phyloP scores from a whole-genome alignment of 495 filamentous ascomycete species.

The Entonaema liquescens region DNA sequence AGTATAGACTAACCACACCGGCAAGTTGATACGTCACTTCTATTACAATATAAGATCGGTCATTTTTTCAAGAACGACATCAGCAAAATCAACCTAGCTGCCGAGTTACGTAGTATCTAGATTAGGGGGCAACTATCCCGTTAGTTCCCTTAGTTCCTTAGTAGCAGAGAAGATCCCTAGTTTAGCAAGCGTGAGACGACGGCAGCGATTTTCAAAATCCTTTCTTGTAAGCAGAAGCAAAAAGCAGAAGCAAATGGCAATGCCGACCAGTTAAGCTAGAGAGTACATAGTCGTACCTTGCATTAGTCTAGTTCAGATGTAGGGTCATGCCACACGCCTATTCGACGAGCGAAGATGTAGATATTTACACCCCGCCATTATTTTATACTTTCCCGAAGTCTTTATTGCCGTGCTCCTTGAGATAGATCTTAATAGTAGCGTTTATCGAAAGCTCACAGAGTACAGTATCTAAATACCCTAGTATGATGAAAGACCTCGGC shows the following conservation, averaged over 20 bases:
- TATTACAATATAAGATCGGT: neutral
- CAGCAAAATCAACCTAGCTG: neutral
- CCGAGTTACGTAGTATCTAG: neutral
- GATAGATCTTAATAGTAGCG: neutral
- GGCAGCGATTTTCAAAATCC: too few species aligned
- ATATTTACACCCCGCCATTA: neutral
- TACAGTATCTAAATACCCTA: constrained; percentile 12
- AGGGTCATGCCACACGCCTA: constrained; percentile 23
- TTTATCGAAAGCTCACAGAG: neutral
- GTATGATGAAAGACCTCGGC: constrained; percentile 14
- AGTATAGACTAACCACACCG: neutral
- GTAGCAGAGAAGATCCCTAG: constrained; percentile 2
- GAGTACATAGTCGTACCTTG: constrained; percentile 34
- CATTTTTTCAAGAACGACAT: neutral
- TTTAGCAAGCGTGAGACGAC: neutral
- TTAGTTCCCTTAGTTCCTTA: neutral
- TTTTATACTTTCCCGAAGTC: neutral
- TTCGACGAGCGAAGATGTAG: constrained; percentile 18
- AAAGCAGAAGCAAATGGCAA: too few species aligned
- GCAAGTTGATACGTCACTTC: neutral
- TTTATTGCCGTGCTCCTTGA: neutral
- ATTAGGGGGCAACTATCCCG: neutral
- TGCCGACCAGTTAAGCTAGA: constrained; percentile 23
- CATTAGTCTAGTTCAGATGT: constrained; percentile 31
- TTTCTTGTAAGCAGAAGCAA: too few species aligned